Conservation (phyloP, 2,329 filamentous ascomycete genomes). For the Pseudocercospora musae region DNA sequence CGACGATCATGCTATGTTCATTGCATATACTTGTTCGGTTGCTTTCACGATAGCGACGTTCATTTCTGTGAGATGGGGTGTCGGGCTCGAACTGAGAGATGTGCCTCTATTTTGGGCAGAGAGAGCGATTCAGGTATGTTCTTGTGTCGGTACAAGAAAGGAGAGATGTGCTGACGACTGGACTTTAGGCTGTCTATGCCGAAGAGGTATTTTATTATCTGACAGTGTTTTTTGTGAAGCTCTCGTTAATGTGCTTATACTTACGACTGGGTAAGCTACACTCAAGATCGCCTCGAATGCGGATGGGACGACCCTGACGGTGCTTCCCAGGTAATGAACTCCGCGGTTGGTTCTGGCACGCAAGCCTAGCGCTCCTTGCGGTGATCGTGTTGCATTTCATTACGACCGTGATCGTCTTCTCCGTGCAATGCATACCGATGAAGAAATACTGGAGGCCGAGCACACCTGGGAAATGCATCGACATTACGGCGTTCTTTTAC, state of each 20-base stretch:
- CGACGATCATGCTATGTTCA: slow-evolving; percentile 24
- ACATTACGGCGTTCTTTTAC: slow-evolving; percentile 36
- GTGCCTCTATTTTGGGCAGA: slow-evolving; percentile 19
- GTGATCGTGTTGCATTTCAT: slow-evolving; percentile 36
- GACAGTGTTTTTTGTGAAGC: slow-evolving; percentile 42
- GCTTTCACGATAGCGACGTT: slow-evolving; percentile 20
- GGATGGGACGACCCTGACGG: slow-evolving; percentile 17
- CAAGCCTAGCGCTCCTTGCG: slow-evolving; percentile 34
- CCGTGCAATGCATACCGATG: slow-evolving; percentile 39
- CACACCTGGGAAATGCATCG: slow-evolving; percentile 34
- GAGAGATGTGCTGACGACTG: not conserved
- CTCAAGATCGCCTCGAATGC: not conserved
- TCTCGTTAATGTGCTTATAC: slow-evolving; percentile 42
- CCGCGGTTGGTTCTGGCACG: slow-evolving; percentile 20
- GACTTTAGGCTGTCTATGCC: slow-evolving; percentile 24
- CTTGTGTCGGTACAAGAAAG: not conserved
- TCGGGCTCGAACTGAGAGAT: slow-evolving; percentile 17
- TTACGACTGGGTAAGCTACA: slow-evolving; percentile 34
- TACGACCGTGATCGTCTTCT: slow-evolving; percentile 35
- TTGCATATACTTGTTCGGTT: slow-evolving; percentile 20
- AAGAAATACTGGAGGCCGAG: slow-evolving; percentile 33
- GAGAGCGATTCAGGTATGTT: slow-evolving; percentile 22
- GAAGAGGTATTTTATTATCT: slow-evolving; percentile 39
- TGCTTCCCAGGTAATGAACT: slow-evolving; percentile 22
- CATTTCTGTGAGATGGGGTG: slow-evolving; percentile 24